A percentile compares a stretch with the other conserved stretches of the same genome.
Conservation (phyloP, 2,329 filamentous ascomycete genomes). For the Trichoderma pleuroti region DNA sequence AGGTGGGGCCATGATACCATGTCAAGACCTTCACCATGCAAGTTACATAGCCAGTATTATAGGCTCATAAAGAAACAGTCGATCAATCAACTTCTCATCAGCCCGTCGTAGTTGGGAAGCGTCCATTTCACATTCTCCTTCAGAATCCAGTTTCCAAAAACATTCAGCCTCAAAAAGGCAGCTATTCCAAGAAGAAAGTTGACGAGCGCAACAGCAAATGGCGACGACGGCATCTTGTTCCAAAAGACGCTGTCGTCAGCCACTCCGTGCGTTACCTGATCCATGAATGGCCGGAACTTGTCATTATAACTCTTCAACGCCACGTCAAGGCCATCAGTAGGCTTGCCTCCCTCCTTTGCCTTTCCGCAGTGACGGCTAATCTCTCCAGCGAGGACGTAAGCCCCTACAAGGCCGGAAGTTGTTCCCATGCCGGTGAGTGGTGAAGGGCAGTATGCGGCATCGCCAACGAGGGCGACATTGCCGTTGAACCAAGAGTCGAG, state of each 20-base stretch:
- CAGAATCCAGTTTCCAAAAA: neutral
- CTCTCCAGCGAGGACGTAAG: conserved; percentile 50
- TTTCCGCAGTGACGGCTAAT: conserved; percentile 24
- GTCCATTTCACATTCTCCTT: conserved; percentile 1
- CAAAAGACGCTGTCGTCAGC: neutral
- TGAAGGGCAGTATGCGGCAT: conserved; percentile 45
- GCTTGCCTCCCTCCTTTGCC: neutral
- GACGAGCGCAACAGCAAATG: neutral
- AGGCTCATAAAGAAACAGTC: neutral
- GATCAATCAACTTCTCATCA: neutral
- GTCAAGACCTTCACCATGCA: neutral
- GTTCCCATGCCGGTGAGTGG: conserved; percentile 46
- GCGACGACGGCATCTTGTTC: neutral
- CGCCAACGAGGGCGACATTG: conserved; percentile 47
- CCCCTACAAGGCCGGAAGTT: conserved; percentile 41
- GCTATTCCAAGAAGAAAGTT: neutral
- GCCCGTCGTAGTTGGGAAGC: neutral
- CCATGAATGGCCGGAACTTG: conserved; percentile 39
- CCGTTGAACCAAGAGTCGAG: conserved; percentile 36
- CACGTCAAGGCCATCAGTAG: conserved; percentile 26
- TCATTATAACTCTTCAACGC: conserved; percentile 40
- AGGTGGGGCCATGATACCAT: fast-evolving
- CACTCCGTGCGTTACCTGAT: neutral
- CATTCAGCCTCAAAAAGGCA: neutral
- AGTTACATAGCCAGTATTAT: neutral